Evolutionary conservation across 2,329 filamentous ascomycete species (phyloP).

Genomic region (Paraphaeosphaeria sporulosa): DNA sequence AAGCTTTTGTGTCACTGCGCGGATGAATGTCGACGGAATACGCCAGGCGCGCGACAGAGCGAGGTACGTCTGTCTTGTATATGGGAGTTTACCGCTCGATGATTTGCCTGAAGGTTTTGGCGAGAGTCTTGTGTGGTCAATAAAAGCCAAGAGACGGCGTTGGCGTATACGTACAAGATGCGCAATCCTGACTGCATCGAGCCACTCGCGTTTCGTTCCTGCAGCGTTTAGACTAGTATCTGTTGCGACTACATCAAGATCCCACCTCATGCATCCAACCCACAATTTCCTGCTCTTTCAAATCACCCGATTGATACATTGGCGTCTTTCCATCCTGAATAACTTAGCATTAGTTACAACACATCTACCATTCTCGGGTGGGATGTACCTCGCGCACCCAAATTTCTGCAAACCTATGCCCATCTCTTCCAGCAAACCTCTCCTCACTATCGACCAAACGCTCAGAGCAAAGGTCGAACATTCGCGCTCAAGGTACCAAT

Average conservation of each 20-base stretch:
- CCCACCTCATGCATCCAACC: conserved; percentile 22
- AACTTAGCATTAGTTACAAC: not conserved
- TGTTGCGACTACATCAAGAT: not conserved
- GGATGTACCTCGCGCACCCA: conserved; percentile 21
- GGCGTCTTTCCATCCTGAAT: conserved; percentile 12
- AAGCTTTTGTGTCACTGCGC: conserved; percentile 23
- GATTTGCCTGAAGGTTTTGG: conserved; percentile 25
- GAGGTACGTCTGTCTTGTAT: conserved; percentile 20
- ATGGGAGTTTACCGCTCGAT: conserved; percentile 25
- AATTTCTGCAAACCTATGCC: conserved; percentile 24
- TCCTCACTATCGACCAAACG: conserved; percentile 18
- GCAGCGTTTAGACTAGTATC: not conserved
- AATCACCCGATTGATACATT: conserved; percentile 18
- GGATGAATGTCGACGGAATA: conserved; percentile 22
- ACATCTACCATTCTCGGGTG: not conserved
- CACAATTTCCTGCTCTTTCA: conserved; percentile 25
- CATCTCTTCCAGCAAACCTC: conserved; percentile 21
- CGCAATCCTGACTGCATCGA: conserved; percentile 19
- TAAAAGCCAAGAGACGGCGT: not conserved
- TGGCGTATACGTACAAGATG: conserved; percentile 15
- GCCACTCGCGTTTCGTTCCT: conserved; percentile 18
- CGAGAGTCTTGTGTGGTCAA: conserved; percentile 10
- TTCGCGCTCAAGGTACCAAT: conserved; percentile 3
- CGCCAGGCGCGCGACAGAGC: conserved; percentile 21
- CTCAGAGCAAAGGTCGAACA: conserved; percentile 25